phyloP scores from a whole-genome alignment of 202 grass and related monocot species.

The Brachypodium distachyon region DNA sequence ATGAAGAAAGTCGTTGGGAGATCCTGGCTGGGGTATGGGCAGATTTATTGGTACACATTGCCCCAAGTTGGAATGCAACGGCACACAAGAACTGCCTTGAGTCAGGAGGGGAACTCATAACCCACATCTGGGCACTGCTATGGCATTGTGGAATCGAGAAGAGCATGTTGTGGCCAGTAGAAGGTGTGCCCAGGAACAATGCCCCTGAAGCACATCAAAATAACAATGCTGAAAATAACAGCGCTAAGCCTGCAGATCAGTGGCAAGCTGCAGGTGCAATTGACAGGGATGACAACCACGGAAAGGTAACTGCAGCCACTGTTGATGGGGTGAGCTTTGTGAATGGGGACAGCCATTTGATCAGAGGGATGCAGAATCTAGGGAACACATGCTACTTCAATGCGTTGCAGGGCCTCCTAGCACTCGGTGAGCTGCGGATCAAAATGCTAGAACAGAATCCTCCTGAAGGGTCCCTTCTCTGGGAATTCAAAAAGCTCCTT shows the following conservation, averaged over 20 bases:
- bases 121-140: neutral
- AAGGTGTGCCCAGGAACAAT: neutral
- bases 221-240: neutral
- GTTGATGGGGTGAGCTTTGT: neutral
- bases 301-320: neutral
- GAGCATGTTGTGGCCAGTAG: neutral
- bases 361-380: conserved; percentile 34
- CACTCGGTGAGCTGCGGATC: conserved; percentile 23
- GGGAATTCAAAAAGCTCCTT: conserved; percentile 38
- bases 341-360: neutral
- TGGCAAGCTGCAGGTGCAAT: neutral
- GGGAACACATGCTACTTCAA: conserved; percentile 61
- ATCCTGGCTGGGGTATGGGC: neutral
- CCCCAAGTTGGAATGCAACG: neutral
- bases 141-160: neutral
- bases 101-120: neutral
- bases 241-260: neutral
- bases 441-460: conserved; percentile 3
- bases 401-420: conserved; percentile 49
- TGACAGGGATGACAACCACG: neutral
- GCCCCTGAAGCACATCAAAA: neutral
- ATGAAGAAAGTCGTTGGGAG: neutral
- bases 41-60: conserved; percentile 7
- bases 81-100: neutral
- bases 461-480: conserved; percentile 2